Percentiles rank a stretch among this genome's conserved stretches.
These are phyloP conservation scores for Collybia sordida DNA, from an alignment of 768 basidiomycete genomes.

Conservation along the genomic window DNA sequence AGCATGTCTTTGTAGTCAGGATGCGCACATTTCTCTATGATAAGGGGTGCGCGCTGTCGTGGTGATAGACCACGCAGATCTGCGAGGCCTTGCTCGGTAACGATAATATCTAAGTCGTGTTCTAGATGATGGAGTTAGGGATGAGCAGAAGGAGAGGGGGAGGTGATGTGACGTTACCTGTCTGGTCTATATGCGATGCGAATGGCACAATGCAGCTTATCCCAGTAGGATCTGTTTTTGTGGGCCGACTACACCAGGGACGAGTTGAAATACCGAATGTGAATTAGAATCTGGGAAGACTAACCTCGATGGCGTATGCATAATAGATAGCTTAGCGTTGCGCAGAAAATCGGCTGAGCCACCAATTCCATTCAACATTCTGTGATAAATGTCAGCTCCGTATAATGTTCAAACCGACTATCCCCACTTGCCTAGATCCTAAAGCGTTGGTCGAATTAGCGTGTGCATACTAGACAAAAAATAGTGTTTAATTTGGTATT, in stretches of 20 bases:
- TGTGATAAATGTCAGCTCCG: neutral
- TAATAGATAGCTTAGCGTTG: constrained; percentile 49
- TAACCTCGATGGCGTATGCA: constrained; percentile 47
- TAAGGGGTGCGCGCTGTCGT: constrained; percentile 42
- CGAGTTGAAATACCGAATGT: neutral
- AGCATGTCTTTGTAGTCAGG: constrained; percentile 44
- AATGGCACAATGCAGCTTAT: constrained; percentile 52
- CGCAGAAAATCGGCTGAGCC: constrained; percentile 49
- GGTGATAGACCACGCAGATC: constrained; percentile 47
- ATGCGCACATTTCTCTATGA: constrained; percentile 49
- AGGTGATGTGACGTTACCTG: constrained; percentile 36
- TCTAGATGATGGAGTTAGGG: constrained; percentile 20
- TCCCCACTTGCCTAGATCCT: constrained; percentile 31
- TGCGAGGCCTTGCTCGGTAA: constrained; percentile 50
- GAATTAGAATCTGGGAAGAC: neutral
- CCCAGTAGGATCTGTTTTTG: constrained; percentile 47
- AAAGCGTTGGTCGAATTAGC: constrained; percentile 51
- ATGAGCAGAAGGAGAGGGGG: neutral
- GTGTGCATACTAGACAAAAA: constrained; percentile 38
- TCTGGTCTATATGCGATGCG: constrained; percentile 47
- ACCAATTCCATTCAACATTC: constrained; percentile 50
- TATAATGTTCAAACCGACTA: neutral
- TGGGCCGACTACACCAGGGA: constrained; percentile 31
- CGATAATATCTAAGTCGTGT: constrained; percentile 47
- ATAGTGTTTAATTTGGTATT: neutral